Evolutionary conservation across 202 grass and related monocot genomes (phyloP).

Genomic region (Dendrocalamus latiflorus): DNA sequence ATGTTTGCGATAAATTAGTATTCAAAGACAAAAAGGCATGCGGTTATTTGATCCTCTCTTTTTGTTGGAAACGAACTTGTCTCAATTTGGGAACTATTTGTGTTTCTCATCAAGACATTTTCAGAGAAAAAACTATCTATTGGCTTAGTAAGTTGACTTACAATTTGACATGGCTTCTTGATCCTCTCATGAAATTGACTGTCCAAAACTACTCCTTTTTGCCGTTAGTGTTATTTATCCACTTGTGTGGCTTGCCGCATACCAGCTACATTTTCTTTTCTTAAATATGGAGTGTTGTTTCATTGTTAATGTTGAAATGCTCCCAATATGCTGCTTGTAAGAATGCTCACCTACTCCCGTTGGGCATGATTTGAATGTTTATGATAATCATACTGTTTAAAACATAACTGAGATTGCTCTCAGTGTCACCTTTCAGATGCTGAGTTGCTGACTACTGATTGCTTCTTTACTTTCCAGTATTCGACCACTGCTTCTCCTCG

Average conservation of each 20-base stretch:
- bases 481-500: slow-evolving; percentile 47
- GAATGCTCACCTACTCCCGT: not conserved
- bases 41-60: not conserved
- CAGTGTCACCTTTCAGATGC: not conserved
- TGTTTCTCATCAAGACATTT: not conserved
- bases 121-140: not conserved
- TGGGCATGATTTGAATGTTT: not conserved
- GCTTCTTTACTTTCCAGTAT: slow-evolving; percentile 38
- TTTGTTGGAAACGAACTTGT: not conserved
- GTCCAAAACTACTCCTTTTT: not conserved
- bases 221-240: not conserved
- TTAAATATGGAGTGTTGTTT: not conserved
- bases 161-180: not conserved
- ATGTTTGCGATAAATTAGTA: not conserved
- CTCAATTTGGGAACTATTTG: not conserved
- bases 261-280: slow-evolving; percentile 6
- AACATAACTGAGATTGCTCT: not conserved
- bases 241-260: not conserved
- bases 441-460: slow-evolving; percentile 27
- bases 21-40: not conserved
- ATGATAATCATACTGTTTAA: not conserved
- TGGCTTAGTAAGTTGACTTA: not conserved
- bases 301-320: not conserved
- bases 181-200: not conserved
- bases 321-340: not conserved